Evolutionary conservation across 2,329 filamentous ascomycete species (phyloP).

Genomic region (Metarhizium guizhouense): DNA sequence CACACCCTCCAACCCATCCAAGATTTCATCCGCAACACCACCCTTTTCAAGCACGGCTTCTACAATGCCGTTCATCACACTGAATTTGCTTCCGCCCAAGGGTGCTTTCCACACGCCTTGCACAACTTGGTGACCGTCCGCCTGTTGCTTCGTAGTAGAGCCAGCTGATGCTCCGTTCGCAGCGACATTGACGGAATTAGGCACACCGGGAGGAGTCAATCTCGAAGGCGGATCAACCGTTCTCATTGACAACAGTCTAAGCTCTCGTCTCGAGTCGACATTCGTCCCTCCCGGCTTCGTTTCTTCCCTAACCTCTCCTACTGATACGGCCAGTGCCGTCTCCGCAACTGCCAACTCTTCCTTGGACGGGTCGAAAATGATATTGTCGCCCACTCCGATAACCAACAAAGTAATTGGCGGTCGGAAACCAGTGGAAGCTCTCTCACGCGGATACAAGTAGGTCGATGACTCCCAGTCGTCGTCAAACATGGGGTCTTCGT

Average conservation of each 20-base stretch:
- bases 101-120: slow-evolving; percentile 82
- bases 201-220: slow-evolving; percentile 61
- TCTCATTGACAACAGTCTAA: slow-evolving; percentile 59
- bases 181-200: slow-evolving; percentile 52
- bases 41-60: slow-evolving; percentile 66
- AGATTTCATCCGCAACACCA: slow-evolving; percentile 77
- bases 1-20: slow-evolving; percentile 71
- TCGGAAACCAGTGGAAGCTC: slow-evolving; percentile 30
- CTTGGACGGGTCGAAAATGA: slow-evolving; percentile 86
- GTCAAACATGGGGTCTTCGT: slow-evolving; percentile 96
- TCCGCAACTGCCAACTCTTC: slow-evolving; percentile 94
- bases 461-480: slow-evolving; percentile 90
- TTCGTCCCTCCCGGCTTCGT: slow-evolving; percentile 26
- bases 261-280: slow-evolving; percentile 30
- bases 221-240: slow-evolving; percentile 68
- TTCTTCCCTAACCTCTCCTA: slow-evolving; percentile 40
- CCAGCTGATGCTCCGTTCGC: slow-evolving; percentile 30
- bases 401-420: slow-evolving; percentile 89
- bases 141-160: slow-evolving; percentile 25
- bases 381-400: slow-evolving; percentile 74
- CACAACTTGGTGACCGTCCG: slow-evolving; percentile 42
- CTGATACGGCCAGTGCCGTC: slow-evolving; percentile 75
- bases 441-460: slow-evolving; percentile 59
- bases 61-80: slow-evolving; percentile 64
- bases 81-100: slow-evolving; percentile 71